Evolutionary conservation across 2,329 filamentous ascomycete species (phyloP), one percentile per base, ranked within the genome.

Genomic region (Trichoderma sp.): DNA sequence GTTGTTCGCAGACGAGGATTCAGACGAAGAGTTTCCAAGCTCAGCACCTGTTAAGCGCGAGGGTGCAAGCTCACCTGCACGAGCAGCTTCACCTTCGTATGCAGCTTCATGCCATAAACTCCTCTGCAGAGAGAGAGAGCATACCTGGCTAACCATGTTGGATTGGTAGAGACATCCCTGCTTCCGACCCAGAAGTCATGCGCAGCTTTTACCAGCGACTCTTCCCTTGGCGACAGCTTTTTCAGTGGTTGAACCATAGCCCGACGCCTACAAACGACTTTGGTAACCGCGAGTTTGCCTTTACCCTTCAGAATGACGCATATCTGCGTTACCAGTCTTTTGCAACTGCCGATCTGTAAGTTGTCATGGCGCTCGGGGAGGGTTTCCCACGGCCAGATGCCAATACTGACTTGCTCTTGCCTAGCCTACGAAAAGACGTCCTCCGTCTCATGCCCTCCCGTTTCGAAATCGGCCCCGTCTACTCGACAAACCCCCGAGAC

Each of bases 401-500:
- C n/a, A 58, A 28, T 51, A 34, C 56, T 59, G 5, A 56, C 51
- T 24, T 30, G 46, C 59, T 24, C 24, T 26, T 2, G 1, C 34
- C 2, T 61, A 93, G 90, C 1, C 87, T 99, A 52, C 93, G 94
- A 43, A 97, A 97, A 80, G 94, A 97, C 74, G 93, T 97, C 66
- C 84, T 99, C 5, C 89, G 90, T 55, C 87, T 95, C 73, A 93
- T 96, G 76, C 96, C 96, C 3, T 92, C 92, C 1, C 93, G 96
- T 80, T 98, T 99, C 83, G 96, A 99, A 84, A 98, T 99, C 75
- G 96, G 96, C 0, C 96, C 96, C n/a, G 91, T 97, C 59, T 99
- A 99, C 82, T 93, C 87, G 64, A 91, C 94, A 58, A 97, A 98
- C 78, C 96, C 96, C 0, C 91, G 94, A 74, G 96, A 99, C 75